Evolutionary conservation across 306 rosid species (phyloP), one percentile per base, ranked within the genome.

Genomic region (Heteromeles arbutifolia): DNA sequence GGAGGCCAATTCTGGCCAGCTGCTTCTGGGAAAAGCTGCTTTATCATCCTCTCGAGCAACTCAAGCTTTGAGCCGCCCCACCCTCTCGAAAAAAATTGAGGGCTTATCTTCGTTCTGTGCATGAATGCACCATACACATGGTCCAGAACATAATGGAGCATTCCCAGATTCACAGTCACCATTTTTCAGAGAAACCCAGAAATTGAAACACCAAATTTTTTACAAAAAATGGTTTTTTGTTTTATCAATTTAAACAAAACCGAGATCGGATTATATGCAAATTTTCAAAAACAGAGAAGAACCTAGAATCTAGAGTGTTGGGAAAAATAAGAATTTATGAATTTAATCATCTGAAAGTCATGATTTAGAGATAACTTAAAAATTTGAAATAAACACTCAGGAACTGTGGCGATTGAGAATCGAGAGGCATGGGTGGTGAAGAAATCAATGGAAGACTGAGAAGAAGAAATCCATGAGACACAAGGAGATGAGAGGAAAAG

Each of bases 61-160:
- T 87, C 97, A 3, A 92, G 98, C 75, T 88, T 90, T 2, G 91
- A 24, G 14, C 98, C 98, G 21, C 97, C 98, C 98, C 98, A 94
- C 73, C 97, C 98, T 72, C 87, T 57, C 3, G 98, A 92, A 65
- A 94, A 94, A 65, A 94, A 94, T 4, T 85, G 93, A 4, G 98
- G 92, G 80, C 90, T 92, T 12, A 94, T 82, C 82, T 80, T 94
- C 13, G 96, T 82, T 67, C 98, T 82, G 89, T 94, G 91, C 96
- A 94, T 81, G 65, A 92, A 94, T 67, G 98, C 97, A 57, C 98
- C 97, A 58, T 94, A 90, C 1, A 94, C 82, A 57, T 94, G 98
- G 81, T 94, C 97, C 84, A 94, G 72, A n/a, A 92, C 95, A 84
- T 90, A 88, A 82, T 94, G 97, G 62, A 94, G 93, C 88, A 84